Percentiles rank a stretch among this genome's conserved stretches.
Evolutionary conservation across 441 rosid species (phyloP).

Genomic region (Euphorbia corollata): DNA sequence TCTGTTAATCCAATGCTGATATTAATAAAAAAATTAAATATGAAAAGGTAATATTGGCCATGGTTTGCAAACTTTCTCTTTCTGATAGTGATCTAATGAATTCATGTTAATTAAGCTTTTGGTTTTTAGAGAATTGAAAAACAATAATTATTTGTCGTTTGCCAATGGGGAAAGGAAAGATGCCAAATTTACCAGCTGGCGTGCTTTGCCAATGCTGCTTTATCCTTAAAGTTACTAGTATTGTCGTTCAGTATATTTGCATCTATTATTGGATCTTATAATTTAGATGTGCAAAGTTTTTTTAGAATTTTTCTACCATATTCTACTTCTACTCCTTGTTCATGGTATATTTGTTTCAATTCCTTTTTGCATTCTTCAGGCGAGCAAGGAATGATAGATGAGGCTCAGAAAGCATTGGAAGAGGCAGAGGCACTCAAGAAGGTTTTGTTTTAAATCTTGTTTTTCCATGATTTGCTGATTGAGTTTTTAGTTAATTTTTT

Average conservation of each 20-base stretch:
- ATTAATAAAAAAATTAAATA: too few species aligned
- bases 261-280: neutral
- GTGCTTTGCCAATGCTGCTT: too few species aligned
- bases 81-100: too few species aligned
- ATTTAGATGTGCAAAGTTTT: neutral
- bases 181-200: too few species aligned
- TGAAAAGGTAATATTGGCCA: too few species aligned
- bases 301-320: neutral
- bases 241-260: neutral
- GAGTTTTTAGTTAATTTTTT: neutral
- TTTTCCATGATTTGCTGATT: neutral
- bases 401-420: slow-evolving; percentile 95
- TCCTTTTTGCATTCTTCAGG: slow-evolving; percentile 36
- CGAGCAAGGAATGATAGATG: slow-evolving; percentile 98
- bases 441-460: slow-evolving; percentile 34
- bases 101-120: too few species aligned
- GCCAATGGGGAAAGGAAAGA: too few species aligned
- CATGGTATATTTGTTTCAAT: neutral
- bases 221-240: too few species aligned
- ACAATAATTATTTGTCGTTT: too few species aligned
- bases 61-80: too few species aligned
- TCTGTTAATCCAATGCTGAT: too few species aligned
- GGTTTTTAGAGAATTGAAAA: too few species aligned
- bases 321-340: neutral
- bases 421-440: slow-evolving; percentile 99